These are phyloP conservation scores for Botrytis deweyae DNA, from an alignment of 2,329 filamentous ascomycete species.

Conservation along the genomic window DNA sequence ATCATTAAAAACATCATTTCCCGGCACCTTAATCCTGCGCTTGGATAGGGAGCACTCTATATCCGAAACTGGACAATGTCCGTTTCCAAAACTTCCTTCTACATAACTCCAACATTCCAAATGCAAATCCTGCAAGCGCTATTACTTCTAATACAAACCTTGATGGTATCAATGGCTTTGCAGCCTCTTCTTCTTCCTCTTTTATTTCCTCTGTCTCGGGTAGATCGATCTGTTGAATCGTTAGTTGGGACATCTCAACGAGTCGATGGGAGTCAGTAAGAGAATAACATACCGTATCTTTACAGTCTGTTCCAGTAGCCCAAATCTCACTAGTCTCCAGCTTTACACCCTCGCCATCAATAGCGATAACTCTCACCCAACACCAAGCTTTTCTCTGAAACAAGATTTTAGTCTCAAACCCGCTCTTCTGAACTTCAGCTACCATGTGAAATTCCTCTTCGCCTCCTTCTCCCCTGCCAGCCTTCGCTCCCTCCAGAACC, in stretches of 20 bases:
- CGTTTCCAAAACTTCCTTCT: neutral
- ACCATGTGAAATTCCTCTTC: neutral
- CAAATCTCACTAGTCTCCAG: neutral
- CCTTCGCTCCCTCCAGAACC: neutral
- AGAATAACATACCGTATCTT: neutral
- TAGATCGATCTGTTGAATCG: neutral
- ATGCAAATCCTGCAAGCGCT: neutral
- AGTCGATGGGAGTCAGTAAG: neutral
- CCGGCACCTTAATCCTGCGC: neutral
- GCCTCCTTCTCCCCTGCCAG: neutral
- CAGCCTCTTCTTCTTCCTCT: neutral
- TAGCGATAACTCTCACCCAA: neutral
- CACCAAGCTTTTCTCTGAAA: slow-evolving; percentile 5
- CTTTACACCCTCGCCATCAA: neutral
- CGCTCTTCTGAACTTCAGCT: neutral
- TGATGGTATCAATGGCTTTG: neutral
- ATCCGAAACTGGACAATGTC: neutral
- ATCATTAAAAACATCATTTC: neutral
- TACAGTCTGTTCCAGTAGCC: neutral
- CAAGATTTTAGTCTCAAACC: neutral
- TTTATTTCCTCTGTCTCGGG: neutral
- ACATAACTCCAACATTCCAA: neutral
- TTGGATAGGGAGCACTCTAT: neutral
- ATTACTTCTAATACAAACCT: neutral
- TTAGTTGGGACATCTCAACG: neutral